These are phyloP conservation scores for Canariomyces notabilis DNA, from an alignment of 2,329 filamentous ascomycete genomes.

Conservation along the genomic window DNA sequence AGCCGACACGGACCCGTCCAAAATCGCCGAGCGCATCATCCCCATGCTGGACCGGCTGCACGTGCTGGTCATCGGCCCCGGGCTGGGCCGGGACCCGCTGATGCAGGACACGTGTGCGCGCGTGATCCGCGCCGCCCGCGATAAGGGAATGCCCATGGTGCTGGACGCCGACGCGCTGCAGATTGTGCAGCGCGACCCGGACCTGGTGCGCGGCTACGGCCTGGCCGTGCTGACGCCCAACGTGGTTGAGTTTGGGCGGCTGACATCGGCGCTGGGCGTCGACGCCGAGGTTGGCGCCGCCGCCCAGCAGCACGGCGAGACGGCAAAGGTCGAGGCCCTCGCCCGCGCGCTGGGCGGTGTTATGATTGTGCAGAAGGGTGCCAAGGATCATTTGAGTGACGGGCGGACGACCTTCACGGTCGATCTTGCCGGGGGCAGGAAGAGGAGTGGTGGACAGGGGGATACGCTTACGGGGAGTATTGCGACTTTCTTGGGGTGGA, in stretches of 20 bases:
- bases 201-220: constrained; percentile 72
- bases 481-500: constrained; percentile 84
- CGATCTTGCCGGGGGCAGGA: constrained; percentile 75
- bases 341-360: constrained; percentile 77
- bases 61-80: constrained; percentile 87
- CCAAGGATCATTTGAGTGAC: constrained; percentile 76
- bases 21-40: constrained; percentile 64
- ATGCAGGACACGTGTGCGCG: constrained; percentile 83
- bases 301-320: constrained; percentile 36
- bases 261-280: constrained; percentile 71
- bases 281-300: constrained; percentile 43
- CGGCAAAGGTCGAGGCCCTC: constrained; percentile 56
- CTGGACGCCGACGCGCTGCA: constrained; percentile 86
- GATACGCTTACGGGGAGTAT: constrained; percentile 89
- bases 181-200: constrained; percentile 69
- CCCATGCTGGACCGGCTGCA: constrained; percentile 82
- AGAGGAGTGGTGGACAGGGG: constrained; percentile 90
- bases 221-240: constrained; percentile 91
- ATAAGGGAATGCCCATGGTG: constrained; percentile 70
- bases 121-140: constrained; percentile 73
- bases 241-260: constrained; percentile 80
- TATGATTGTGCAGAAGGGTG: constrained; percentile 86
- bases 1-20: constrained; percentile 52
- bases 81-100: constrained; percentile 79
- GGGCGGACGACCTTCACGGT: constrained; percentile 69